Evolutionary conservation across 768 basidiomycete species (phyloP), one percentile per base, ranked within the genome.

Genomic region (Mycena vulgaris): DNA sequence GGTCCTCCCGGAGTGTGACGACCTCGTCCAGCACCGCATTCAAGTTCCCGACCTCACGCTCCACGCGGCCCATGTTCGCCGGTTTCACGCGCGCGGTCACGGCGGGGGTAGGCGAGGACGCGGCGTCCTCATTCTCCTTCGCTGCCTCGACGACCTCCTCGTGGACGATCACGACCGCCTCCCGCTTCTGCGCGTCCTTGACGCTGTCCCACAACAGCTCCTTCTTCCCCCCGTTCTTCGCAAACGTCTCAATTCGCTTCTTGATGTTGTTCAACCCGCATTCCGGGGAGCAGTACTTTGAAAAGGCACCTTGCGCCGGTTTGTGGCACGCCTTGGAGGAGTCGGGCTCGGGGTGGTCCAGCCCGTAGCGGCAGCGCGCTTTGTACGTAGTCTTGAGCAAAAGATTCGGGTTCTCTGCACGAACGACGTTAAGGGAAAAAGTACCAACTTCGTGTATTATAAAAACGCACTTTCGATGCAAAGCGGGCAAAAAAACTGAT

Each of bases 281-380:
- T 70, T 93, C 93, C 61, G 95, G 92, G 17, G 94, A 95, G 79
- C 95, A 97, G 78, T 95, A 97, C 78, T 97, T 97, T 27, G 95
- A 96, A 75, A 95, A 92, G 2, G 88, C 88, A 27, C 93, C 92
- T 19, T 93, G 92, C 9, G 93, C 90, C 13, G 95, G 92, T 70
- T 90, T 92, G 77, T 93, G 93, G 76, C 95, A 97, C 2, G 91
- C 89, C 66, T 88, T 87, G 1, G 89, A 76, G 5, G 91, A 93
- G 10, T 80, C 82, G 4, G 93, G 91, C 74, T 90, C 83, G 3
- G 87, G 82, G 66, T 93, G 89, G 42, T 88, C 84, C 25, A 92
- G 82, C 19, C 94, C 94, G 63, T 87, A 87, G n/a, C 91, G 81
- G 77, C 94, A 95, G 10, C 94, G 92, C 57, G 82, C 85, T 78